These are phyloP conservation scores for Pyrus hybrid DNA, from an alignment of 331 rosid species.

Conservation along the genomic window DNA sequence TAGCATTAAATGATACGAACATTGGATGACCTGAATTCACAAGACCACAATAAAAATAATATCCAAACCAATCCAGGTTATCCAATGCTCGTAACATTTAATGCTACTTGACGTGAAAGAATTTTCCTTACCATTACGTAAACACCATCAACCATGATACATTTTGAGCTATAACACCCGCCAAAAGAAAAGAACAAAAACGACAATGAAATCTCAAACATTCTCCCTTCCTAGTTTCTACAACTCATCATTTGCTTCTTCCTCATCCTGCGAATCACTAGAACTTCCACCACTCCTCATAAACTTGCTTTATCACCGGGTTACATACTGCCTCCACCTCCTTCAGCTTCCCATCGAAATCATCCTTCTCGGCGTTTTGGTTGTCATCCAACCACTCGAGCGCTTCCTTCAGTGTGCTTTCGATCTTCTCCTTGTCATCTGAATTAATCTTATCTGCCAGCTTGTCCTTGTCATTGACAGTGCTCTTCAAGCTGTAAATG, in stretches of 20 bases:
- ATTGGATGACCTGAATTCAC: too few relatives aligned
- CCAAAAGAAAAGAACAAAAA: background rate
- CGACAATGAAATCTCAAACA: background rate
- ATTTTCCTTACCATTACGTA: too few relatives aligned
- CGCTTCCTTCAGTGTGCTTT: conserved; percentile 29
- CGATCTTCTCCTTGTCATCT: conserved; percentile 42
- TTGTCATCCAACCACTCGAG: conserved; percentile 48
- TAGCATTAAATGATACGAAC: too few relatives aligned
- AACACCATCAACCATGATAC: background rate
- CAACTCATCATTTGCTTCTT: conserved; percentile 36
- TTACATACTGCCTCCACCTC: conserved; percentile 44
- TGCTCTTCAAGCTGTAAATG: conserved; percentile 36
- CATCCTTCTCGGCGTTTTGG: conserved; percentile 38
- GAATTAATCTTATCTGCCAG: conserved; percentile 37
- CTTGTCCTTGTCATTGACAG: conserved; percentile 30
- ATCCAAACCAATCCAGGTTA: too few relatives aligned
- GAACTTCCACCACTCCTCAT: conserved; percentile 39
- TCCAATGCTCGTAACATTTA: too few relatives aligned
- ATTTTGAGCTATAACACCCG: background rate
- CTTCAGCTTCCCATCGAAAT: conserved; percentile 41
- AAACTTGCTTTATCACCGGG: conserved; percentile 38
- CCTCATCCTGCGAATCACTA: conserved; percentile 14
- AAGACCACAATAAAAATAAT: too few relatives aligned
- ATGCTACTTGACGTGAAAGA: too few relatives aligned
- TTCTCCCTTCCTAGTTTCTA: background rate